Evolutionary conservation across 2,329 filamentous ascomycete species (phyloP), one percentile per base, ranked within the genome.

Genomic region (Rasamsonia emersonii): DNA sequence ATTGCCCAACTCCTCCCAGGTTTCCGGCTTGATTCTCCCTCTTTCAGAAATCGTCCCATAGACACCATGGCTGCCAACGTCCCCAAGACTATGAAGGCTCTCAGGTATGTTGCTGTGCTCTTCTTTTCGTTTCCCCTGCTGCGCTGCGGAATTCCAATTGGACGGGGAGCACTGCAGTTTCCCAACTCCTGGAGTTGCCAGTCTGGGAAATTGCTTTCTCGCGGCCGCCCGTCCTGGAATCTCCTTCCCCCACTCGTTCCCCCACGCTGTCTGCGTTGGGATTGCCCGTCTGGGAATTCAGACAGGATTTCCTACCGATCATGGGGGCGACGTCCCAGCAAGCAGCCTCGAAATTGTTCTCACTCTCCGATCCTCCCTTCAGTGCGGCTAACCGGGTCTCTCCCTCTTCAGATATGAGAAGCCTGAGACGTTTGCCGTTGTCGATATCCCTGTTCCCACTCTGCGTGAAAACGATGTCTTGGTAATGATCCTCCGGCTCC

Each of bases 401-500:
- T n/a, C n/a, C n/a, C n/a, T n/a, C n/a, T 24, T 25, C 40, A 67
- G 64, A 56, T 78, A 79, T 60, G 70, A 74, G 56, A 71, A 77
- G 66, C 75, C 75, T 25, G 64, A 75, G 52, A 64, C 71, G 37
- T 78, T 70, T 58, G 64, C 65, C 42, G 68, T 80, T 37, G 74
- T 79, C 42, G 62, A 73, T 8, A 70, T 79, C 20, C 75, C 77
- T 41, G 68, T 80, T 5, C 77, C 77, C 13, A 67, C 62, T 43
- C 58, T 79, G 42, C 69, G 73, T 44, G 65, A 74, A 16, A 69
- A 74, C 37, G 74, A 79, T 55, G 62, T 78, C 42, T 58, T 77
- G 46, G 68, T 66, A 56, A 23, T n/a, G n/a, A n/a, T n/a, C n/a
- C n/a, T n/a, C n/a, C n/a, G n/a, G n/a, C n/a, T n/a, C n/a, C n/a